Base-by-base conservation (phyloP, 2,329 filamentous ascomycete species). In the Chaetomiaceae sp. region DNA sequence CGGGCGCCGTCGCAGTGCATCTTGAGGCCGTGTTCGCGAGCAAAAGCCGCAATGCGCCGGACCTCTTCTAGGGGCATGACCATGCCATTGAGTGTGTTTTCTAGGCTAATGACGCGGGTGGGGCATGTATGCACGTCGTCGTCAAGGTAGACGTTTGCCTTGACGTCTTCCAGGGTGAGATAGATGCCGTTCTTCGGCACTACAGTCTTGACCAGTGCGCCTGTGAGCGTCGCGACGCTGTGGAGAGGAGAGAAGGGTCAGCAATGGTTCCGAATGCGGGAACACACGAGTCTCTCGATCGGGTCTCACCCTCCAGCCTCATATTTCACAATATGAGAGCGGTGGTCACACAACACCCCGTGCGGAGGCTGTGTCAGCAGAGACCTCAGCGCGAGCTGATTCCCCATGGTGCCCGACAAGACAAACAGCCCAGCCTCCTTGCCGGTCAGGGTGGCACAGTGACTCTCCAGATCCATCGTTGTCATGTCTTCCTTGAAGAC, bases 401-500 rank as follows among this genome's bases (percentile, higher is more conserved):
- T 96, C 36, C 90, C 90, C 90, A 96, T 96, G 4, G 91, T 96
- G 3, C 92, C 92, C 0, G 89, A 94, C 54, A 95, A 77, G 51
- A 96, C 89, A 49, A 96, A 84, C 4, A 96, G 75, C 0, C 81
- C 87, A 7, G 82, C 83, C 63, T 90, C 85, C 62, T 95, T 90
- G 61, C 82, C 82, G 1, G 89, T 81, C 3, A 95, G 77, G 29
- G 78, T 66, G 16, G 90, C 89, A 40, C 95, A 78, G 67, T 87
- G 85, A 41, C 77, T 71, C 68, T 96, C 88, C 36, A 97, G 81
- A 21, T 80, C 77, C 46, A 79, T 83, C 1, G 92, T 96, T 0
- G 86, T 90, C 1, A 81, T 75, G 64, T 96, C 90, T 70, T 95
- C 90, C 58, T 77, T 73, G 67, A 87, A 89, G 61, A 95, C 89